Evolutionary conservation across 176 grass and related monocot species (phyloP), one percentile per base, ranked within the genome.

Genomic region (Poa annua): DNA sequence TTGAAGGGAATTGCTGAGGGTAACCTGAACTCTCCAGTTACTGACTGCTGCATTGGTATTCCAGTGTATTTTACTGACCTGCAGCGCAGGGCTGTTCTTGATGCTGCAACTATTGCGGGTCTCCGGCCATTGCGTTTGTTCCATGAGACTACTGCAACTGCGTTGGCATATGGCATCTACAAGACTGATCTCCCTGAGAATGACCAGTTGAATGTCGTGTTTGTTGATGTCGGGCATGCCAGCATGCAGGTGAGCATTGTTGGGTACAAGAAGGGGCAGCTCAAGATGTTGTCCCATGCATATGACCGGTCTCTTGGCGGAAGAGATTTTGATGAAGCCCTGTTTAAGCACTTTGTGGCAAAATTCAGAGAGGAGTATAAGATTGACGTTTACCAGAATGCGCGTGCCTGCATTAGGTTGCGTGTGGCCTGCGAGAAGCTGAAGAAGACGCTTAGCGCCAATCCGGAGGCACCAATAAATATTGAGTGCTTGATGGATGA

Each of bases 221-320:
- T 98, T 71, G 89, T 98, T 6, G 96, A 98, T 82, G 87, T 95
- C 0, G 96, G 92, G 6, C 92, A 98, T 80, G 86, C 85, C 6
- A 98, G 92, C 74, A 98, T 98, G 92, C 90, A 95, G 73, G 95
- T 97, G 15, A 85, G 92, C 42, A 77, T 97, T 79, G 90, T 91
- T 0, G 86, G 86, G 7, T 94, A 83, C 70, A 90, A 85, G 77
- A 92, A 89, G 53, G 88, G 87, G 4, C 88, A 92, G 22, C 84
- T 92, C 29, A 90, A 89, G 73, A 90, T 97, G 34, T 45, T 94
- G 16, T 92, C 84, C 0, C 86, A 94, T 65, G 42, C 89, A 17
- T 94, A 92, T 90, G 94, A 88, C 73, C 48, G 56, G 0, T 94
- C 88, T 19, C 87, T 97, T 35, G 94, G 94, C 0, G 94, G 94